Percentiles rank a stretch among this genome's conserved stretches.
Evolutionary conservation across 208 protist genomes (phyloP).

Genomic region (Lotmaria passim): DNA sequence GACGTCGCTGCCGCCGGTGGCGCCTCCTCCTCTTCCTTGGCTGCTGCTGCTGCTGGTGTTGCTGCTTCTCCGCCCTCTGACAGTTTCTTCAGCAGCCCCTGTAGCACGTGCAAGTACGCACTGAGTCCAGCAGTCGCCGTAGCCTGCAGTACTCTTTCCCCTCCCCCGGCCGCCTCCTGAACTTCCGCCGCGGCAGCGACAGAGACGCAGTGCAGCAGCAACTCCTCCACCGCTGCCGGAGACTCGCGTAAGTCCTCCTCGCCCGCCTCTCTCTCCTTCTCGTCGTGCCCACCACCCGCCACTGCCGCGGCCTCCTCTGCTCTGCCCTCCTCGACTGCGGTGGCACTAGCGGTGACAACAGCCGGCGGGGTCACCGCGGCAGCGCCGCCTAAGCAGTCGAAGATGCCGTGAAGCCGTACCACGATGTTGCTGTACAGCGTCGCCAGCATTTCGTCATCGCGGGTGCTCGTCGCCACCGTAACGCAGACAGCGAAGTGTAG

Average conservation of each 20-base stretch:
- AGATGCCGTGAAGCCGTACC: slow-evolving; percentile 50
- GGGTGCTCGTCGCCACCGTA: slow-evolving; percentile 53
- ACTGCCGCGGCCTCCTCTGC: neutral
- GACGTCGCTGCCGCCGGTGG: neutral
- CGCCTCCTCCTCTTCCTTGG: no score
- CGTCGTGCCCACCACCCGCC: neutral
- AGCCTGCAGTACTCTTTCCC: slow-evolving; percentile 19
- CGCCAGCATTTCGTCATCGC: slow-evolving; percentile 28
- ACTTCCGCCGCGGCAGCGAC: slow-evolving; percentile 22
- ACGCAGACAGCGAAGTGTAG: slow-evolving; percentile 54
- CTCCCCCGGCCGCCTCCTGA: slow-evolving; percentile 30
- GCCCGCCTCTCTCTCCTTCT: neutral
- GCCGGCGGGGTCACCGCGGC: slow-evolving; percentile 13
- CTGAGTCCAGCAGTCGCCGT: slow-evolving; percentile 28
- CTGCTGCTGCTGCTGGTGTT: no score
- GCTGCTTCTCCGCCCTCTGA: neutral
- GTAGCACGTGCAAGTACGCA: slow-evolving; percentile 37
- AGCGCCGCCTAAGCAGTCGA: slow-evolving; percentile 49
- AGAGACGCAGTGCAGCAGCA: slow-evolving; percentile 39
- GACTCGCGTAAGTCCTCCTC: neutral
- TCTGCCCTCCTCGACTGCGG: no score
- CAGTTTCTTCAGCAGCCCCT: slow-evolving; percentile 12
- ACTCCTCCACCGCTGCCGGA: slow-evolving; percentile 5
- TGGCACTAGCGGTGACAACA: no score
- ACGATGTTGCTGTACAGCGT: slow-evolving; percentile 52